These are phyloP conservation scores for Cladorrhinum sp. DNA, from an alignment of 2,329 filamentous ascomycete genomes.

Conservation along the genomic window DNA sequence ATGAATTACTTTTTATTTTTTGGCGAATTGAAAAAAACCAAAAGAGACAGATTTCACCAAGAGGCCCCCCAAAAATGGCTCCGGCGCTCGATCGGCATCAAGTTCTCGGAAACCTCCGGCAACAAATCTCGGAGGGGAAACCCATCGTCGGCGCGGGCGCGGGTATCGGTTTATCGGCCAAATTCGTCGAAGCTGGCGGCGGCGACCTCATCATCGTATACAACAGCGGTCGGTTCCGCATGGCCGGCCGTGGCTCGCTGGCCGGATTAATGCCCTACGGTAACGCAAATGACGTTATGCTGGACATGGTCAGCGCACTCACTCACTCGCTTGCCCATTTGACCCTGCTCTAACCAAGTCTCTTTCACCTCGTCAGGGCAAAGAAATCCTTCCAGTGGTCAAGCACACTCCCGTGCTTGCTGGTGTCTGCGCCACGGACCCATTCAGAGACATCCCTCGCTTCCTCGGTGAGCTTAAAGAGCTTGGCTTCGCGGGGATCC, in stretches of 20 bases:
- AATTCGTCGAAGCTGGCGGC: conserved; percentile 66
- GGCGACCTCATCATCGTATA: conserved; percentile 70
- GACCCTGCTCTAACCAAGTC: too few species aligned
- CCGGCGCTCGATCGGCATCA: conserved; percentile 55
- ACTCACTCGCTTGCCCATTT: too few species aligned
- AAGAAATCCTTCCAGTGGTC: conserved; percentile 64
- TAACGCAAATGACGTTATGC: conserved; percentile 66
- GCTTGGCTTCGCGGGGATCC: conserved; percentile 65
- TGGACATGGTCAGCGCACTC: conserved; percentile 61
- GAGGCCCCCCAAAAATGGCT: conserved; percentile 49
- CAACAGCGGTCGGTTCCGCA: conserved; percentile 69
- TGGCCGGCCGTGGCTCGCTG: conserved; percentile 67
- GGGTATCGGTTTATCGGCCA: conserved; percentile 67
- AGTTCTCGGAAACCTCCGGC: conserved; percentile 53
- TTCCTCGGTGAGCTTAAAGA: conserved; percentile 60
- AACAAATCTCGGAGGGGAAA: conserved; percentile 52
- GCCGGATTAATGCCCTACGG: conserved; percentile 70
- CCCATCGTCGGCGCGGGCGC: conserved; percentile 68
- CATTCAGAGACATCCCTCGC: conserved; percentile 58
- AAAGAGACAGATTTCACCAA: too few species aligned
- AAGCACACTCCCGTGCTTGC: conserved; percentile 63
- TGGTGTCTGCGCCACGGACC: conserved; percentile 69
- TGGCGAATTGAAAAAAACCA: too few species aligned
- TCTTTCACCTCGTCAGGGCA: too few species aligned
- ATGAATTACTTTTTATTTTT: too few species aligned